These are phyloP conservation scores for Amborella trichopoda DNA, from an alignment of 164 flowering plant genomes.

Conservation along the genomic window DNA sequence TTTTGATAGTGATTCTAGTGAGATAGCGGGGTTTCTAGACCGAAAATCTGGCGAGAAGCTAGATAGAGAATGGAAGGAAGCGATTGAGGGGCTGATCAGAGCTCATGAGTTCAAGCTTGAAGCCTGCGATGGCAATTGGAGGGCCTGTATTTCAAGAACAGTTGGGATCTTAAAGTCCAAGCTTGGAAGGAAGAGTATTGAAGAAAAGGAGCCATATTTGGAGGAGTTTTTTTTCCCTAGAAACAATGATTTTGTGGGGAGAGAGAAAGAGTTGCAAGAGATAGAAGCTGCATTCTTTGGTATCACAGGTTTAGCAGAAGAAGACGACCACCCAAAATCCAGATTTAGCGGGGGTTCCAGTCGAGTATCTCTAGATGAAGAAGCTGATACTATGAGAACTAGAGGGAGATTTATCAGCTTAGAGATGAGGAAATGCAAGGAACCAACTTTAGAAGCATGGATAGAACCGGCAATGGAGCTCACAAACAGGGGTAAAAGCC, in stretches of 20 bases:
- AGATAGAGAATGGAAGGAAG: conserved; percentile 63
- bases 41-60: conserved; percentile 20
- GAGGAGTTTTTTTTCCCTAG: conserved; percentile 68
- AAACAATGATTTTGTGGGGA: conserved; percentile 59
- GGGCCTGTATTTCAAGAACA: conserved; percentile 46
- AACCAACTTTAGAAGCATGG: conserved; percentile 64
- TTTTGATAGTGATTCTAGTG: conserved; percentile 33
- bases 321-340: conserved; percentile 20
- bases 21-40: conserved; percentile 28
- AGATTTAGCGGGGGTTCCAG: conserved; percentile 26
- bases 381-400: conserved; percentile 21
- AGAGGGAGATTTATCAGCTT: conserved; percentile 45
- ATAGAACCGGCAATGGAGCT: conserved; percentile 42
- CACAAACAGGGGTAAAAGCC: conserved; percentile 26
- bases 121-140: conserved; percentile 64
- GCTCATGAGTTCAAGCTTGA: conserved; percentile 59
- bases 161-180: conserved; percentile 44
- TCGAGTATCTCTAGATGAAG: conserved; percentile 57
- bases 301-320: conserved; percentile 24
- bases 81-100: conserved; percentile 48
- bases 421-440: conserved; percentile 54
- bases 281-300: conserved; percentile 64
- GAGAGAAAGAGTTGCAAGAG: conserved; percentile 68
- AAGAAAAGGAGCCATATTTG: conserved; percentile 23
- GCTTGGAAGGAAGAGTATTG: conserved; percentile 64